A percentile compares a stretch with the other conserved stretches of the same genome.
Evolutionary conservation across 345 rosid genomes (phyloP).

Genomic region (Diplotaxis tenuifolia): DNA sequence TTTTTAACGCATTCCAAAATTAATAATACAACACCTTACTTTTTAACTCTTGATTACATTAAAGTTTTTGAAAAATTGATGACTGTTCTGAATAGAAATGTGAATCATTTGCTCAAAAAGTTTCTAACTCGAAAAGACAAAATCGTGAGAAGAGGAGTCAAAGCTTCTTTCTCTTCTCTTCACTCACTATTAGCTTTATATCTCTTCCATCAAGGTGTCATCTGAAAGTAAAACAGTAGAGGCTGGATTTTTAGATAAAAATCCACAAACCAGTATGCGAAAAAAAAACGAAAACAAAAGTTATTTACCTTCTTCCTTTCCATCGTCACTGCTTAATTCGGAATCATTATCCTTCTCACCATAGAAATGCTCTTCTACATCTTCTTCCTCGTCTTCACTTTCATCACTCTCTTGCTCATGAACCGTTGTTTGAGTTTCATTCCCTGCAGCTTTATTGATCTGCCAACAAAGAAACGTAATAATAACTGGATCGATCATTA

Average conservation of each 20-base stretch:
- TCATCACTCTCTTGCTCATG: slow-evolving; percentile 47
- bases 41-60: background rate
- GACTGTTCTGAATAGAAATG: background rate
- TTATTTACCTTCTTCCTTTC: slow-evolving; percentile 31
- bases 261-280: background rate
- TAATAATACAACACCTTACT: background rate
- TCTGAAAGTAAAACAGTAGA: slow-evolving; percentile 26
- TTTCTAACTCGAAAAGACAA: background rate
- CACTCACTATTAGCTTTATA: slow-evolving; percentile 15
- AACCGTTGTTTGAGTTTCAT: slow-evolving; percentile 32
- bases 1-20: background rate
- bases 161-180: slow-evolving; percentile 9
- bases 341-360: slow-evolving; percentile 73
- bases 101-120: background rate
- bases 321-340: slow-evolving; percentile 65
- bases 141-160: background rate
- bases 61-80: background rate
- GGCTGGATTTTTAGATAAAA: slow-evolving; percentile 7
- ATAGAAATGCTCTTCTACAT: slow-evolving; percentile 57
- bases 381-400: slow-evolving; percentile 58
- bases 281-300: background rate
- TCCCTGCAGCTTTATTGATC: slow-evolving; percentile 62
- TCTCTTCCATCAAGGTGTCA: slow-evolving; percentile 32
- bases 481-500: background rate
- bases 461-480: slow-evolving; percentile 31